These are phyloP conservation scores for Stagonosporopsis tanaceti DNA, from an alignment of 2,329 filamentous ascomycete species.

Conservation along the genomic window DNA sequence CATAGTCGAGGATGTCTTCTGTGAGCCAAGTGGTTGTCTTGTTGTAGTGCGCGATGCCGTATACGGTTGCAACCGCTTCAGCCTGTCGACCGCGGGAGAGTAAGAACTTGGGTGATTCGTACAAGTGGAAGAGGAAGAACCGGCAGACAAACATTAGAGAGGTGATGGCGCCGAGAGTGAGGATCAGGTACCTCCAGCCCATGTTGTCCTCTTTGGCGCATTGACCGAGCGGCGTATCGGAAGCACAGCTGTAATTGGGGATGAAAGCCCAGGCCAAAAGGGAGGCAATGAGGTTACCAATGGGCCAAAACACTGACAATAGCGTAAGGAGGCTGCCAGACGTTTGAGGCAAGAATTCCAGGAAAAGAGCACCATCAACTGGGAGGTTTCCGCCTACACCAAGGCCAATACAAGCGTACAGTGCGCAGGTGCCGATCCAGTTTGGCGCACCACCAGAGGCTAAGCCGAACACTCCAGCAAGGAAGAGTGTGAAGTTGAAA, in stretches of 20 bases:
- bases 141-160: conserved; percentile 80
- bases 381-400: conserved; percentile 72
- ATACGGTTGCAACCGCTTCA: conserved; percentile 81
- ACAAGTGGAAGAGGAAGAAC: conserved; percentile 81
- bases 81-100: conserved; percentile 77
- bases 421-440: too few relatives aligned
- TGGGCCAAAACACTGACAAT: conserved; percentile 86
- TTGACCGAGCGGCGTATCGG: conserved; percentile 29
- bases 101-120: conserved; percentile 86
- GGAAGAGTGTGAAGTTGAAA: conserved; percentile 80
- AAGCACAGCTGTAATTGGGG: conserved; percentile 66
- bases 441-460: conserved; percentile 71
- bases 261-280: conserved; percentile 78
- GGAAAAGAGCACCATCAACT: conserved; percentile 80
- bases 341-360: conserved; percentile 81
- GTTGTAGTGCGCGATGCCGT: conserved; percentile 79
- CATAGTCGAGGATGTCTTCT: conserved; percentile 67
- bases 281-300: conserved; percentile 75
- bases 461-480: conserved; percentile 78
- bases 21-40: conserved; percentile 64
- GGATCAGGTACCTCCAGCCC: conserved; percentile 79
- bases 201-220: conserved; percentile 64
- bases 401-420: conserved; percentile 52
- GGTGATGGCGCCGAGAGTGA: conserved; percentile 74
- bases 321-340: conserved; percentile 78